These are phyloP conservation scores for Coemansia sp. DNA, from an alignment of 192 early-diverging fungal genomes.

Conservation along the genomic window DNA sequence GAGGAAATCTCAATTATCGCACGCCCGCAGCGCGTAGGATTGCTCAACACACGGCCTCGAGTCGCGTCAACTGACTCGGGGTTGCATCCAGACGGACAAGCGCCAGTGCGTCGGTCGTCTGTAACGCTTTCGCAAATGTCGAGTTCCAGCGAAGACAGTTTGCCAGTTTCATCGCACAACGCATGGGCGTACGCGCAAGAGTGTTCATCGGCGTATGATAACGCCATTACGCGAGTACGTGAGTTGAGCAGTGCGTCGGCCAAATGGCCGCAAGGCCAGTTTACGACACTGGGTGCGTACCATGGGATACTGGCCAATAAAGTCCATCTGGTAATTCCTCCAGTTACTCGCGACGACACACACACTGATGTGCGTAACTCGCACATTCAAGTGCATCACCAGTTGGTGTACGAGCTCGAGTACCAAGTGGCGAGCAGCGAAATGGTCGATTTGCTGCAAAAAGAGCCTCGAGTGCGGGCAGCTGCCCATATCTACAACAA, in stretches of 20 bases:
- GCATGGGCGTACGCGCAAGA: constrained; percentile 29
- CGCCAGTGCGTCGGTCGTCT: constrained; percentile 3
- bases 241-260: constrained; percentile 13
- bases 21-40: constrained; percentile 16
- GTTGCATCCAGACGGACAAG: background rate
- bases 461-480: constrained; percentile 20
- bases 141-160: constrained; percentile 31
- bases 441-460: constrained; percentile 1
- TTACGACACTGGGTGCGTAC: constrained; percentile 5
- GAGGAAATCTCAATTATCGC: constrained; percentile 51
- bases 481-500: constrained; percentile 20
- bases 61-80: background rate
- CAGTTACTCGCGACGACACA: background rate
- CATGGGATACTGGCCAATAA: constrained; percentile 19
- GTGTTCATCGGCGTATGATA: constrained; percentile 24
- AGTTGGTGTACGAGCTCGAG: constrained; percentile 43
- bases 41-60: background rate
- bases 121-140: constrained; percentile 13
- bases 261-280: constrained; percentile 7
- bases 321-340: constrained; percentile 12
- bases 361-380: constrained; percentile 39
- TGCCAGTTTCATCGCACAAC: constrained; percentile 18
- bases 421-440: constrained; percentile 16
- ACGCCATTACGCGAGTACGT: constrained; percentile 33
- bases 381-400: constrained; percentile 50